Base-by-base conservation (phyloP, 176 grass and related monocot species). In the Rhipidocladum racemiflorum region DNA sequence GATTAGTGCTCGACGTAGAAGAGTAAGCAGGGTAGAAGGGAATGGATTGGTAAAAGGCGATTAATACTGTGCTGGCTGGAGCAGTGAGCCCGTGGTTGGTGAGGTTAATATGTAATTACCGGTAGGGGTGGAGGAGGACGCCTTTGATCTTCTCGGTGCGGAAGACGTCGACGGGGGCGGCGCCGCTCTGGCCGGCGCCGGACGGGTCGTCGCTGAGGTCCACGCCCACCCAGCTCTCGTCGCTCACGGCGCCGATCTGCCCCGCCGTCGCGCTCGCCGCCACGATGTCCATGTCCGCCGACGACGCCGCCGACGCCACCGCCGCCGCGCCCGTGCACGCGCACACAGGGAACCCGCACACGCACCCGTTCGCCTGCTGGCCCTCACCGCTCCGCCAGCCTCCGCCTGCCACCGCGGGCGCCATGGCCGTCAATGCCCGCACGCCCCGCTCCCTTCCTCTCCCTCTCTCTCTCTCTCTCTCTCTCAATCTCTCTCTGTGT, bases 61-160 rank as follows among this genome's bases (percentile, higher is more conserved):
- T 13, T 25, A 2, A 0, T 0, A 13, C 0, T 5, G 32, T 3
- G 4, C 4, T 34, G 4, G 32, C 4, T 34, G 0, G 57, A 27
- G 55, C 12, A 24, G 32, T 2, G 4, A 34, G 32, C 32, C 32
- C n/a, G n/a, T 12, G 56, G 40, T 61, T 29, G 24, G 10, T 27
- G 39, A 9, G 39, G 39, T 40, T 9, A 40, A n/a, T n/a, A n/a
- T n/a, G 8, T 62, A 30, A 15, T 62, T 39, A 90, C 88, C 88
- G 63, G 79, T 90, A 90, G 8, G 88, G 88, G 79, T 86, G 80
- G 79, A 90, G 88, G 1, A 90, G 88, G 79, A 69, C 18, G 50
- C 79, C 88, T 79, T 68, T 86, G 68, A 90, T 90, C 84, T 90
- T 90, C 88, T 90, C 88, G 40, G 88, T 90, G 32, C 79, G 79